phyloP scores from a whole-genome alignment of 805 yeast genomes.

The Wickerhamomyces chambardii region DNA sequence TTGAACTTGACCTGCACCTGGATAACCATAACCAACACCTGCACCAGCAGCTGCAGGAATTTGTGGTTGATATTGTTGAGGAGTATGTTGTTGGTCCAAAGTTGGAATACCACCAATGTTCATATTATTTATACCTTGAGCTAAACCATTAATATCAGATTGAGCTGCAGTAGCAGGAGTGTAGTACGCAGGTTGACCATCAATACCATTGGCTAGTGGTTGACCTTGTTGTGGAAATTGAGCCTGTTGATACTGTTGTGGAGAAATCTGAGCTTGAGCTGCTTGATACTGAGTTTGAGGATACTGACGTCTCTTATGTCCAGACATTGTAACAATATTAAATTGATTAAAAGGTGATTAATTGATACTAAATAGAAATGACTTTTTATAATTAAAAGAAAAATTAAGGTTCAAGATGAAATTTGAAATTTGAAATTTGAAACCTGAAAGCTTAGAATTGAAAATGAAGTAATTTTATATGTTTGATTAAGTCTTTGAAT shows the following conservation, averaged over 20 bases:
- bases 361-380: no score
- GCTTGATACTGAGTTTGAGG: constrained; percentile 36
- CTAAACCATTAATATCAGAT: constrained; percentile 19
- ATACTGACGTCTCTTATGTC: constrained; percentile 35
- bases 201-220: constrained; percentile 3
- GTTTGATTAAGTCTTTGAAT: no score
- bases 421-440: no score
- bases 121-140: constrained; percentile 21
- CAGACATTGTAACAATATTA: constrained; percentile 17
- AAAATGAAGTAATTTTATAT: no score
- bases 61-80: constrained; percentile 15
- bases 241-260: constrained; percentile 10
- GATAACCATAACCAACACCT: constrained; percentile 1
- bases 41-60: constrained; percentile 8
- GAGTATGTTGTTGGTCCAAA: constrained; percentile 17
- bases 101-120: constrained; percentile 24
- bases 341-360: no score
- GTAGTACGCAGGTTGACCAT: constrained; percentile 7
- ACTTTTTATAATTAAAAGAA: no score
- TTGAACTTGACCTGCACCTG: constrained; percentile 1
- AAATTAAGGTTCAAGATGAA: no score
- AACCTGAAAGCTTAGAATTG: no score
- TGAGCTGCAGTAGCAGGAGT: constrained; percentile 8
- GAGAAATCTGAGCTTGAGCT: constrained; percentile 18
- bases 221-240: constrained; percentile 9